phyloP scores from a whole-genome alignment of 116 monocot species.

The Trichopus zeylanicus region DNA sequence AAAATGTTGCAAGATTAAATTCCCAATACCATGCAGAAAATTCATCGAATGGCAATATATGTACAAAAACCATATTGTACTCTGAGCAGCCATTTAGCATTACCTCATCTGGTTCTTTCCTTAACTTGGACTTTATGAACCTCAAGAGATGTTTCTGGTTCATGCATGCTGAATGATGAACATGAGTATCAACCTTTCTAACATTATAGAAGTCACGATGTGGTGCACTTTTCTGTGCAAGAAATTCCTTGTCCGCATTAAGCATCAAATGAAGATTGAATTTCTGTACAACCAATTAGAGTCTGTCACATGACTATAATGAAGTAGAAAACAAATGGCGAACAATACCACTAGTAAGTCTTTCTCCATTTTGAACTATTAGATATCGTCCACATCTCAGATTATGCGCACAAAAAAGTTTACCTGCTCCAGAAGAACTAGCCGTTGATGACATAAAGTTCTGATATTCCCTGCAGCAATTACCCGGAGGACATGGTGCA shows the following conservation, averaged over 20 bases:
- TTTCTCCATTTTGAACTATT: background rate
- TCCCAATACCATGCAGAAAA: no score
- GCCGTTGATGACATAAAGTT: constrained; percentile 80
- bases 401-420: background rate
- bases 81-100: constrained; percentile 2
- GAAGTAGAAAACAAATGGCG: background rate
- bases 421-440: constrained; percentile 97
- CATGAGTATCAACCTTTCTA: constrained; percentile 98
- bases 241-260: constrained; percentile 93
- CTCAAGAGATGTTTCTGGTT: constrained; percentile 98
- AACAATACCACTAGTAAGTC: background rate
- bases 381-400: background rate
- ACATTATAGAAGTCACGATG: constrained; percentile 99
- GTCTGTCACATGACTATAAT: background rate
- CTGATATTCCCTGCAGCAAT: constrained; percentile 87
- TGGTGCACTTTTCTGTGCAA: constrained; percentile 99
- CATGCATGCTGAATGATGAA: constrained; percentile 99
- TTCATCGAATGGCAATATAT: no score
- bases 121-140: constrained; percentile 97
- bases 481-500: constrained; percentile 84
- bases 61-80: no score
- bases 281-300: constrained; percentile 46
- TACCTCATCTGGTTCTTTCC: constrained; percentile 99
- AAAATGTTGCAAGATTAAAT: background rate
- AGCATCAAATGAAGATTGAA: constrained; percentile 98